phyloP scores from a whole-genome alignment of 805 yeast species.

The Lipomyces chichibuensis region DNA sequence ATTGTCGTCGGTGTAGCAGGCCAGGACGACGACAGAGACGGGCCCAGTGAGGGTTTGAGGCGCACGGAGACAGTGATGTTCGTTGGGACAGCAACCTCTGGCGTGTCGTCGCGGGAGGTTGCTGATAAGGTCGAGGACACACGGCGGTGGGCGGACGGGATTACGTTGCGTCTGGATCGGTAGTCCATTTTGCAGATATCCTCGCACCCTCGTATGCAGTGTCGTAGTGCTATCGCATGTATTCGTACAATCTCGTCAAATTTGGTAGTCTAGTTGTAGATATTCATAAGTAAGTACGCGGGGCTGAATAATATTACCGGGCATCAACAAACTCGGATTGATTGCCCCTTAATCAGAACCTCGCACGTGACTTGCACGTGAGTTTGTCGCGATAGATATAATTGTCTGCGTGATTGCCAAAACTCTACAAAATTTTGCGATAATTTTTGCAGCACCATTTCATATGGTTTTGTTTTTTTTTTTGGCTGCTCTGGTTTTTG shows the following conservation, averaged over 20 bases:
- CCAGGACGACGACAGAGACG: constrained; percentile 16
- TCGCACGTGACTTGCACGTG: neutral
- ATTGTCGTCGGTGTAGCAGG: constrained; percentile 18
- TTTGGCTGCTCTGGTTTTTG: too few relatives aligned
- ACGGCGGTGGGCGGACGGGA: constrained; percentile 9
- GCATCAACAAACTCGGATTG: neutral
- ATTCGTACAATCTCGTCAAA: too few relatives aligned
- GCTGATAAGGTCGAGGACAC: neutral
- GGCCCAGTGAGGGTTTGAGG: constrained; percentile 16
- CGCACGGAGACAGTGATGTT: constrained; percentile 29
- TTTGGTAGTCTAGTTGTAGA: too few relatives aligned
- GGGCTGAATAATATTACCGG: too few relatives aligned
- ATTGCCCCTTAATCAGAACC: neutral
- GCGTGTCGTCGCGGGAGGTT: constrained; percentile 1
- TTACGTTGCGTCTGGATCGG: constrained; percentile 1
- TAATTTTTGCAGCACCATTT: too few relatives aligned
- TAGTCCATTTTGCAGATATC: neutral
- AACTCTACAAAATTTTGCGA: too few relatives aligned
- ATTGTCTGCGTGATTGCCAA: too few relatives aligned
- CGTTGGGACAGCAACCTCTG: constrained; percentile 15
- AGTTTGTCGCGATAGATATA: too few relatives aligned
- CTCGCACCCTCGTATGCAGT: neutral
- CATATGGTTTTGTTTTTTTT: too few relatives aligned
- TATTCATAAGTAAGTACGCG: too few relatives aligned
- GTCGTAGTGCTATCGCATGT: neutral